A percentile compares a stretch with the other conserved stretches of the same genome.
Conservation (phyloP, 192 early-diverging fungal genomes). For the Umbelopsis ramanniana region DNA sequence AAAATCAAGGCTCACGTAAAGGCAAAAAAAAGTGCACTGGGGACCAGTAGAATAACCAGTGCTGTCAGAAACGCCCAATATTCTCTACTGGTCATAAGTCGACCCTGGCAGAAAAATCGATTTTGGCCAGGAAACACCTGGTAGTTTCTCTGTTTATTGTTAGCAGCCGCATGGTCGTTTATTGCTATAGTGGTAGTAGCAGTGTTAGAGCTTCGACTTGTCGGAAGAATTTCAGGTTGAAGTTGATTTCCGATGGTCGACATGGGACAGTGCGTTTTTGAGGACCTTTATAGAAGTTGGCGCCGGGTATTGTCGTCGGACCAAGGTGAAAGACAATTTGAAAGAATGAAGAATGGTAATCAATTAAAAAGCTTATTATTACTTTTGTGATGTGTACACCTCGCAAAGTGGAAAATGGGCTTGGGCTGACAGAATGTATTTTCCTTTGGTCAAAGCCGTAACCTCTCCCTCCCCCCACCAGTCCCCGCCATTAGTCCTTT, state of each 20-base stretch:
- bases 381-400: background rate
- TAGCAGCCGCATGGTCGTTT: background rate
- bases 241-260: background rate
- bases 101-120: conserved; percentile 65
- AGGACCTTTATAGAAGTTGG: too few species aligned
- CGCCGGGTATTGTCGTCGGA: too few species aligned
- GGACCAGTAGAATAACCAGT: conserved; percentile 57
- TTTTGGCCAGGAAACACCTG: conserved; percentile 57
- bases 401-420: background rate
- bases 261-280: background rate
- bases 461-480: conserved; percentile 2
- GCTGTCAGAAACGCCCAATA: conserved; percentile 67
- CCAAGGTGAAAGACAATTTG: too few species aligned
- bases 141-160: conserved; percentile 42
- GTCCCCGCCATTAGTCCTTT: conserved; percentile 3
- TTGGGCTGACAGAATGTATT: background rate
- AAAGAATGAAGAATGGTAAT: too few species aligned
- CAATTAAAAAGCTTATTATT: background rate
- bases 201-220: background rate
- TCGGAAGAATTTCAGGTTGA: background rate
- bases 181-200: background rate
- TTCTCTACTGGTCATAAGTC: conserved; percentile 66
- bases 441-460: conserved; percentile 8
- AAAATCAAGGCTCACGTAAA: conserved; percentile 49
- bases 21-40: conserved; percentile 62